These are phyloP conservation scores for Coemansia sp. DNA, from an alignment of 192 early-diverging fungal genomes.

Conservation along the genomic window DNA sequence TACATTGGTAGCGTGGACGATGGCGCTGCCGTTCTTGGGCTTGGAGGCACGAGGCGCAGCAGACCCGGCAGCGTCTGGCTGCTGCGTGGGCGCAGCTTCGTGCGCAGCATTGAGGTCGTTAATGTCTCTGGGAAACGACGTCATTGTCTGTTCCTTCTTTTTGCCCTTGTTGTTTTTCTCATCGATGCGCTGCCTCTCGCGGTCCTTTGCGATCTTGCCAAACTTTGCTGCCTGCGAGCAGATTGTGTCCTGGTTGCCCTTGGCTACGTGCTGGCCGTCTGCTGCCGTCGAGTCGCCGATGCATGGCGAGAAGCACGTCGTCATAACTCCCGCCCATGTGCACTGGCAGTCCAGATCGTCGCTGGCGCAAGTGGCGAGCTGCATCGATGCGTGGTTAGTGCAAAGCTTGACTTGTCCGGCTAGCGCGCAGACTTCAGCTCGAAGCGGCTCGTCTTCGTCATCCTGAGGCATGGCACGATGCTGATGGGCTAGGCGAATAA, in stretches of 20 bases:
- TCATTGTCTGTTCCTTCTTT: constrained; percentile 16
- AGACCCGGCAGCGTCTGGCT: too few species aligned
- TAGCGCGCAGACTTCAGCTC: constrained; percentile 29
- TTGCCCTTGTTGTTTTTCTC: constrained; percentile 40
- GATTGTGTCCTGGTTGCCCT: constrained; percentile 35
- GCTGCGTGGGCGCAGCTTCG: not conserved
- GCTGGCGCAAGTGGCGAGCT: constrained; percentile 36
- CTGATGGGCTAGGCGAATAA: not conserved
- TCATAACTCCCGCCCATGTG: constrained; percentile 38
- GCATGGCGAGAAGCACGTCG: constrained; percentile 50
- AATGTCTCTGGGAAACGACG: constrained; percentile 21
- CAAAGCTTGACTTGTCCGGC: constrained; percentile 49
- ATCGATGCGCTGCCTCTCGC: constrained; percentile 34
- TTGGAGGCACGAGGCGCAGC: not conserved
- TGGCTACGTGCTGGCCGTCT: constrained; percentile 47
- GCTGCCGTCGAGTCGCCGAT: constrained; percentile 34
- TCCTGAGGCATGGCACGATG: not conserved
- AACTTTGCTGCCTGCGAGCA: constrained; percentile 55
- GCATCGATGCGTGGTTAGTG: constrained; percentile 52
- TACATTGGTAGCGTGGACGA: not conserved
- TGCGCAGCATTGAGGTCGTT: constrained; percentile 40
- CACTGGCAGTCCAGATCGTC: constrained; percentile 57
- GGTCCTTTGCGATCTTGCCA: constrained; percentile 51
- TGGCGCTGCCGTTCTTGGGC: not conserved
- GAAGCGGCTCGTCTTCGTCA: not conserved